Conservation (phyloP, 495 filamentous ascomycete genomes). For the Penicillium ochrochloron region DNA sequence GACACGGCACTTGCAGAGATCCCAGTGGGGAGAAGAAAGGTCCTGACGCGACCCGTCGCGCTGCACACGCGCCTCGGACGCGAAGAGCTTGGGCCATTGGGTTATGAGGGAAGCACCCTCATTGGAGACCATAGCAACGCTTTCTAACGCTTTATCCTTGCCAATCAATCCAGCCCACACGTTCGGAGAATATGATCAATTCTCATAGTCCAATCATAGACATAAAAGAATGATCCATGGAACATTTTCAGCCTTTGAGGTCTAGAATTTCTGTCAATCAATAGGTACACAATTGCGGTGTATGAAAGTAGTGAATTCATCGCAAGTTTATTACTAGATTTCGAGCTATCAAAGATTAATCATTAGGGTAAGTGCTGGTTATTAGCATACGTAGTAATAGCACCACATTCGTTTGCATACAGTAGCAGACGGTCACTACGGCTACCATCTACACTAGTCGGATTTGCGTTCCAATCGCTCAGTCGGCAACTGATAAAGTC, state of each 20-base stretch:
- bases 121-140: slow-evolving; percentile 16
- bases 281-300: not conserved
- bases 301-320: not conserved
- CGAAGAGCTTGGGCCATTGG: slow-evolving; percentile 30
- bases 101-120: not conserved
- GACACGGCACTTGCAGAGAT: not conserved
- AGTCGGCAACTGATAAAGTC: slow-evolving; percentile 10
- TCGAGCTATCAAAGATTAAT: no score
- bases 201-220: slow-evolving; percentile 4
- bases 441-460: not conserved
- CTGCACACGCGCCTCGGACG: slow-evolving; percentile 29
- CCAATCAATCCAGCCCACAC: slow-evolving; percentile 20
- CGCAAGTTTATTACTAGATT: no score
- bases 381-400: not conserved
- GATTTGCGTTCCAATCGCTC: not conserved
- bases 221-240: not conserved
- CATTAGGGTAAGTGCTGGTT: no score
- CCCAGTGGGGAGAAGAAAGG: slow-evolving; percentile 5
- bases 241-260: not conserved
- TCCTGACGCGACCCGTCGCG: slow-evolving; percentile 22
- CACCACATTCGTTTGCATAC: no score
- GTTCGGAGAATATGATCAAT: not conserved
- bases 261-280: not conserved
- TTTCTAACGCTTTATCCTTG: slow-evolving; percentile 7
- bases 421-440: not conserved